Conservation (phyloP, 345 rosid genomes). For the Geranium brycei region DNA sequence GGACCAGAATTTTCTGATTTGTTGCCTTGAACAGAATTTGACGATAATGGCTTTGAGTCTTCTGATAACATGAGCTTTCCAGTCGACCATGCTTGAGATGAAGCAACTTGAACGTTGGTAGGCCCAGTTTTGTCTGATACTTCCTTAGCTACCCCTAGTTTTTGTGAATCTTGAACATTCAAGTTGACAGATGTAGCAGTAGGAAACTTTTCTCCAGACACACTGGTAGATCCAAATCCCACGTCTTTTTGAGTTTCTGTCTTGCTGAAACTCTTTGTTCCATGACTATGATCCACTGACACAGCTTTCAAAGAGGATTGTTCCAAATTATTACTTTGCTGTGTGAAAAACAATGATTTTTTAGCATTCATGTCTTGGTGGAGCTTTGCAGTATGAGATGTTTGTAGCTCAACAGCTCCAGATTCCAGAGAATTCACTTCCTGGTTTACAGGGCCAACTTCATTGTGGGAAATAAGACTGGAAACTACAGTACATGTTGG, state of each 20-base stretch:
- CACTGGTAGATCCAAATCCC: slow-evolving; percentile 24
- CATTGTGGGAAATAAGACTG: too few relatives aligned
- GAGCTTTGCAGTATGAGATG: slow-evolving; percentile 13
- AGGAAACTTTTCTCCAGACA: slow-evolving; percentile 22
- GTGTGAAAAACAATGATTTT: slow-evolving; percentile 18
- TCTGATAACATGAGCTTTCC: slow-evolving; percentile 21
- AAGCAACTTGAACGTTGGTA: slow-evolving; percentile 16
- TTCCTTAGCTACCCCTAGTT: slow-evolving; percentile 21
- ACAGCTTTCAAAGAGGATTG: slow-evolving; percentile 22
- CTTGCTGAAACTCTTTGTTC: slow-evolving; percentile 9
- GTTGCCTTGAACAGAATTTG: slow-evolving; percentile 22
- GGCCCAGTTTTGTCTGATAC: slow-evolving; percentile 20
- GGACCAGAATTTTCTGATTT: slow-evolving; percentile 20
- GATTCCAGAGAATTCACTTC: slow-evolving; percentile 16
- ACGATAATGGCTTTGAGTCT: slow-evolving; percentile 16
- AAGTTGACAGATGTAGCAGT: slow-evolving; percentile 17
- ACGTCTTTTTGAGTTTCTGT: slow-evolving; percentile 24
- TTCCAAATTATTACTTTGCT: slow-evolving; percentile 24
- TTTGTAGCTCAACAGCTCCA: slow-evolving; percentile 24
- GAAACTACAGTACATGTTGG: too few relatives aligned
- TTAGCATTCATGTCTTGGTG: slow-evolving; percentile 22
- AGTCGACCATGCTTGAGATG: slow-evolving; percentile 35
- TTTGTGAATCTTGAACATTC: slow-evolving; percentile 13
- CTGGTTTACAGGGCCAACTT: neutral
- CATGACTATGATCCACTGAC: too few relatives aligned